Base-by-base conservation (phyloP, 768 basidiomycete genomes). In the Tylopilus subfusipes region DNA sequence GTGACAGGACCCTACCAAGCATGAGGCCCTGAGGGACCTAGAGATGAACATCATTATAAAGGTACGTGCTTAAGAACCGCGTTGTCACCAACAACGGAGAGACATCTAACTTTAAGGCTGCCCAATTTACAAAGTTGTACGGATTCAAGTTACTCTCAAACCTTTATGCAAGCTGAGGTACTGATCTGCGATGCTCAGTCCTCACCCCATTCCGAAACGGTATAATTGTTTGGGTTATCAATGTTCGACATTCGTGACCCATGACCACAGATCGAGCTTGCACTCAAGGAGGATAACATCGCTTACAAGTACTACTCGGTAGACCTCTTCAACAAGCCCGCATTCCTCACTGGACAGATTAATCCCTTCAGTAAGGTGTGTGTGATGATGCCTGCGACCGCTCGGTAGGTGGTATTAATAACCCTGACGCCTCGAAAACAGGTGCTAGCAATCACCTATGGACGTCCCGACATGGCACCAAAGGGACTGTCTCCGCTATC, bases 321-420 rank as follows among this genome's bases (percentile, higher is more conserved):
- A 46, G 79, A 85, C 54, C 69, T 87, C 8, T 48, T 55, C 60
- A 81, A 82, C 69, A 87, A 87, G 68, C 84, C 85, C 0, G 78
- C 78, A 48, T 85, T 83, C 83, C 85, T 84, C 63, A 76, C 77
- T 0, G 75, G 78, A 0, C 75, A 80, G 53, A 76, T 87, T 29
- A 86, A 85, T 65, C 81, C 82, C 0, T 79, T 77, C 0, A 79
- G 79, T 67, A 86, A 84, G 76, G 85, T 84, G 85, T 84, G 48
- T n/a, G 68, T 21, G 5, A 2, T 19, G 18, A 27, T n/a, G 16
- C 9, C 14, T 4, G 5, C 2, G 4, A 14, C 12, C 39, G 11
- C 31, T 1, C 2, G 12, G 4, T 10, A 2, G 38, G 7, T 38
- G n/a, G 2, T 8, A 19, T 13, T 13, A 38, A 29, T 29, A 29